Evolutionary conservation across 2,329 filamentous ascomycete genomes (phyloP), one percentile per base, ranked within the genome.

Genomic region (Amphichorda felina): DNA sequence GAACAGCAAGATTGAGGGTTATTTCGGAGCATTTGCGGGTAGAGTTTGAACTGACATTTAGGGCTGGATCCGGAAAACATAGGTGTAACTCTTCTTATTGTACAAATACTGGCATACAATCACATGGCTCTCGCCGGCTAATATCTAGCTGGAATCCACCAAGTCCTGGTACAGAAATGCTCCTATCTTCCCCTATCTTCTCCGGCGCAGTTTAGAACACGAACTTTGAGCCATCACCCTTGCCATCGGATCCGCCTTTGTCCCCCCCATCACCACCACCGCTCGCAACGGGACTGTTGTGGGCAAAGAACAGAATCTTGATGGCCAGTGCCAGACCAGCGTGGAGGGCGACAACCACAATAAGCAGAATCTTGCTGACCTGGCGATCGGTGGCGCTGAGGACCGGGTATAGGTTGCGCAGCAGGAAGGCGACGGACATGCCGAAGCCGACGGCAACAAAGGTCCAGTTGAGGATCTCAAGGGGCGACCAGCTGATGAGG

Each of bases 261-360:
- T 10, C 21, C 6, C 21, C 21, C 6, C 10, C 21, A 24, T 10
- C 21, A 24, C 21, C 21, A 24, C 10, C 21, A 10, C 21, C 21
- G 21, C 21, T 24, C 21, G 55, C 53, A 8, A 57, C 55, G 5
- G 57, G 34, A 57, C 81, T 86, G 33, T 72, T 77, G 46, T 84
- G 78, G 46, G 87, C 88, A 61, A 98, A 98, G 71, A 96, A 96
- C 19, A 96, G 63, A 40, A 95, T 80, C 70, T 96, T 96, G 61
- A 98, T 96, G 4, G 89, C 84, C 49, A 96, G 75, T 2, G 89
- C 76, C 45, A 98, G 68, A n/a, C 82, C 91, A 19, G 87, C 79
- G 61, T 98, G 91, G 42, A 96, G 66, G 21, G 74, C 70, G 21
- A 96, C 72, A 18, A 98, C 88, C 16, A 89, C 65, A 35, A 96